A percentile compares a stretch with the other conserved stretches of the same genome.
phyloP scores from a whole-genome alignment of 768 basidiomycete genomes.

The Termitomyces sp. region DNA sequence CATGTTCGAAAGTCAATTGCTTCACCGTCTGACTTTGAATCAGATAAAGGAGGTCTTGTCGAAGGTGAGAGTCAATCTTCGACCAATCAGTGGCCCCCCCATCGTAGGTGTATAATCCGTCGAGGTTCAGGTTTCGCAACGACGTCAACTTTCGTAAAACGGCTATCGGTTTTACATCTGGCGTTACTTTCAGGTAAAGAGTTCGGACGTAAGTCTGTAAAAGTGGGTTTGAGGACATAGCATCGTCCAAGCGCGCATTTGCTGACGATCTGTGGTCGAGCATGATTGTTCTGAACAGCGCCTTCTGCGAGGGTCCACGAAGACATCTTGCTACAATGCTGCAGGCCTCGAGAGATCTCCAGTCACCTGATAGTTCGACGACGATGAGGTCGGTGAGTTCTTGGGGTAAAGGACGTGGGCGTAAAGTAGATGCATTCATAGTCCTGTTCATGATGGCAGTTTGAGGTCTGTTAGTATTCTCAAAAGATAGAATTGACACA shows the following conservation, averaged over 20 bases:
- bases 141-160: not conserved
- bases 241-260: not conserved
- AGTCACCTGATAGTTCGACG: conserved; percentile 4
- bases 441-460: not conserved
- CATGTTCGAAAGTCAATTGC: not conserved
- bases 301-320: conserved; percentile 1
- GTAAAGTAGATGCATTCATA: not conserved
- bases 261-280: not conserved
- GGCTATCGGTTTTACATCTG: too few species aligned
- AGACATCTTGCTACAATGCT: not conserved
- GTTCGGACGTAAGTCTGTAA: not conserved
- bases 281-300: not conserved
- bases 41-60: not conserved
- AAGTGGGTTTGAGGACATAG: not conserved
- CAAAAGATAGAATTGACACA: not conserved
- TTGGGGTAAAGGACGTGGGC: not conserved
- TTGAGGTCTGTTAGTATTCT: not conserved
- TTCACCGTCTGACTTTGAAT: not conserved
- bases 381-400: conserved; percentile 4
- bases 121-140: not conserved
- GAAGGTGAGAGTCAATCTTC: not conserved
- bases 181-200: not conserved
- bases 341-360: conserved; percentile 4
- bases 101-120: not conserved
- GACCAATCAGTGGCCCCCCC: not conserved